A percentile compares a stretch with the other conserved stretches of the same genome.
These are phyloP conservation scores for Chalara sp. DNA, from an alignment of 2,329 filamentous ascomycete species.

Conservation along the genomic window DNA sequence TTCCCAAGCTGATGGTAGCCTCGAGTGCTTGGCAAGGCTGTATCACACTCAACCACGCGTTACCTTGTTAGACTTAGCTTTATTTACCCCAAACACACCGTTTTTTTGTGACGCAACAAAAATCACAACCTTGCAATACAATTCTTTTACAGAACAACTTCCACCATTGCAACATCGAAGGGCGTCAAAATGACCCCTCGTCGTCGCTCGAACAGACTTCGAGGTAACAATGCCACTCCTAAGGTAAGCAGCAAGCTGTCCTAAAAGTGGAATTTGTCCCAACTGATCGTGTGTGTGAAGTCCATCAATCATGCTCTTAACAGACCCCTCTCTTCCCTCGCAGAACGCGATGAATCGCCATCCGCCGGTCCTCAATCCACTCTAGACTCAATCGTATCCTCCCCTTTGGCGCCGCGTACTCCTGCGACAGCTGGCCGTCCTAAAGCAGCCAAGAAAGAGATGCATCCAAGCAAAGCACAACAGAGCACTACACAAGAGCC, in stretches of 20 bases:
- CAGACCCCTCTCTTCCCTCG: slow-evolving; percentile 12
- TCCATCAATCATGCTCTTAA: too few species aligned
- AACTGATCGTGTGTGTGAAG: too few species aligned
- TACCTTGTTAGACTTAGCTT: too few species aligned
- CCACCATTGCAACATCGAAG: background rate
- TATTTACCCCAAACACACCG: too few species aligned
- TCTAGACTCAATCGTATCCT: slow-evolving; percentile 18
- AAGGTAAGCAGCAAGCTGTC: slow-evolving; percentile 18
- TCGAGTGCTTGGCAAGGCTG: too few species aligned
- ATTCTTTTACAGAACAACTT: background rate
- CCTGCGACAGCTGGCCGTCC: slow-evolving; percentile 59
- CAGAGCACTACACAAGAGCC: slow-evolving; percentile 66
- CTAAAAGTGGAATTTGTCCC: too few species aligned
- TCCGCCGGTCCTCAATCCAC: slow-evolving; percentile 10
- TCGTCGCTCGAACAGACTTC: slow-evolving; percentile 27
- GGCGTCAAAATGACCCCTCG: slow-evolving; percentile 19
- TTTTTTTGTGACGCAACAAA: too few species aligned
- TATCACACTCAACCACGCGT: too few species aligned
- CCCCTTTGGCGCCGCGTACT: slow-evolving; percentile 34
- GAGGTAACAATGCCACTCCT: slow-evolving; percentile 22
- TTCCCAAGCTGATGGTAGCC: too few species aligned
- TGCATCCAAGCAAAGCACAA: slow-evolving; percentile 84
- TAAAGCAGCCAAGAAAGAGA: slow-evolving; percentile 70
- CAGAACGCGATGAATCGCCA: slow-evolving; percentile 25
- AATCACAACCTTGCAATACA: background rate